Conservation (phyloP, 2,329 filamentous ascomycete genomes). For the Gremmenia infestans region DNA sequence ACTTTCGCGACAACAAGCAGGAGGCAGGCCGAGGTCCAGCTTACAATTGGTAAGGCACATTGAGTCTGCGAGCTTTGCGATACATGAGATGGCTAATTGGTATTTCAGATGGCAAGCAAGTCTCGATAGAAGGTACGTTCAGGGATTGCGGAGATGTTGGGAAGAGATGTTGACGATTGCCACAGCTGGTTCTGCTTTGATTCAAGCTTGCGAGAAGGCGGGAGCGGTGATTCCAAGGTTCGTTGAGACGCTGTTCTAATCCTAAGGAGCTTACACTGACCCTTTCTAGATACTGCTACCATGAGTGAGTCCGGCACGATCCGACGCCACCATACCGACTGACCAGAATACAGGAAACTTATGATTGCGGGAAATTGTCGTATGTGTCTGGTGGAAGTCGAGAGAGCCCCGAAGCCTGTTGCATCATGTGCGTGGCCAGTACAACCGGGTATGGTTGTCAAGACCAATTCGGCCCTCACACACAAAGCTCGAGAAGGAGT, state of each 20-base stretch:
- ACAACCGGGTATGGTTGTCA: slow-evolving; percentile 97
- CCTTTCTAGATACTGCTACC: slow-evolving; percentile 83
- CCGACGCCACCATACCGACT: slow-evolving; percentile 20
- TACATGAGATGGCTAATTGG: slow-evolving; percentile 29
- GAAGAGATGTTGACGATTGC: slow-evolving; percentile 34
- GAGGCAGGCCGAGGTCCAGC: slow-evolving; percentile 87
- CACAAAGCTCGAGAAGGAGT: slow-evolving; percentile 98
- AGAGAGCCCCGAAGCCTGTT: slow-evolving; percentile 91
- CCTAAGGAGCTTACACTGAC: slow-evolving; percentile 5
- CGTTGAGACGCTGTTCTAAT: slow-evolving; percentile 25
- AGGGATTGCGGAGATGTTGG: slow-evolving; percentile 11
- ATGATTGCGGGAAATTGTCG: slow-evolving; percentile 99
- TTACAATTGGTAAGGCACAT: slow-evolving; percentile 76
- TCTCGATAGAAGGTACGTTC: slow-evolving; percentile 84
- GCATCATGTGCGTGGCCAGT: slow-evolving; percentile 99
- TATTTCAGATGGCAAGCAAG: slow-evolving; percentile 84
- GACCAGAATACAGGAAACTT: slow-evolving; percentile 63
- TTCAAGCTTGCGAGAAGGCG: slow-evolving; percentile 98
- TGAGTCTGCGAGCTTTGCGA: slow-evolving; percentile 11
- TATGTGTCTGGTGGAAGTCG: slow-evolving; percentile 99
- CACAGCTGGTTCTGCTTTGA: slow-evolving; percentile 89
- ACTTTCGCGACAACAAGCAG: slow-evolving; percentile 75
- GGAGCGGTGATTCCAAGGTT: slow-evolving; percentile 83
- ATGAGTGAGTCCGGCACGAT: slow-evolving; percentile 64
- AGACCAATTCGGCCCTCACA: slow-evolving; percentile 91